Conservation (phyloP, 2,329 filamentous ascomycete species). For the Calonectria pseudoturangicola region DNA sequence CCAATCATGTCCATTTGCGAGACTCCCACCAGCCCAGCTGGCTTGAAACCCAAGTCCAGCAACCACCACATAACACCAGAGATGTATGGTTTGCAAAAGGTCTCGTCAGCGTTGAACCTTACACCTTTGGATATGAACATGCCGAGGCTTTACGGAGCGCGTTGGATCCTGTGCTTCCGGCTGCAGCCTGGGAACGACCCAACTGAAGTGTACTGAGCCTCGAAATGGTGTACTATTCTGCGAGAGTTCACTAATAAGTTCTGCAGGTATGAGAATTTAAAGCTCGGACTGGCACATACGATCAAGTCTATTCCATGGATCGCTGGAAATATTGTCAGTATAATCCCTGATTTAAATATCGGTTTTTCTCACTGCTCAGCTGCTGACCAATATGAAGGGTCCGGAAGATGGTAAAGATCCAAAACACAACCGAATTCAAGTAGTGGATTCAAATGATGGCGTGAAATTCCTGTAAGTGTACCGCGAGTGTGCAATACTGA, state of each 20-base stretch:
- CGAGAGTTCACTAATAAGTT: background rate
- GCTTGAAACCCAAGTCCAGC: background rate
- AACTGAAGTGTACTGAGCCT: background rate
- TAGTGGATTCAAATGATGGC: background rate
- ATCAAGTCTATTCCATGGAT: slow-evolving; percentile 19
- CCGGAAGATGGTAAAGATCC: slow-evolving; percentile 6
- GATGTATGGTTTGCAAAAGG: background rate
- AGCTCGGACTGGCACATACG: slow-evolving; percentile 8
- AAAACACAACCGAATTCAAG: slow-evolving; percentile 12
- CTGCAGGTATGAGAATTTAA: background rate
- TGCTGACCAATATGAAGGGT: background rate
- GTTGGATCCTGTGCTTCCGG: slow-evolving; percentile 12
- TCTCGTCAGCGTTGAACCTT: background rate
- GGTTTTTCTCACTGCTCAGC: background rate
- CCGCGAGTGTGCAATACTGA: background rate
- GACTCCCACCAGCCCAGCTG: background rate
- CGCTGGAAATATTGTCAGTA: slow-evolving; percentile 13
- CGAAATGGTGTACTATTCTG: background rate
- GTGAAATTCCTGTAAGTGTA: background rate
- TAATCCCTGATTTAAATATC: background rate
- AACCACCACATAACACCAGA: background rate
- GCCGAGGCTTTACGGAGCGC: slow-evolving; percentile 18
- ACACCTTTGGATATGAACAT: slow-evolving; percentile 19
- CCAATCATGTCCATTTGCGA: background rate
- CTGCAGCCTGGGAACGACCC: background rate